Conservation (phyloP, 2,329 filamentous ascomycete genomes). For the Fusarium albidum region DNA sequence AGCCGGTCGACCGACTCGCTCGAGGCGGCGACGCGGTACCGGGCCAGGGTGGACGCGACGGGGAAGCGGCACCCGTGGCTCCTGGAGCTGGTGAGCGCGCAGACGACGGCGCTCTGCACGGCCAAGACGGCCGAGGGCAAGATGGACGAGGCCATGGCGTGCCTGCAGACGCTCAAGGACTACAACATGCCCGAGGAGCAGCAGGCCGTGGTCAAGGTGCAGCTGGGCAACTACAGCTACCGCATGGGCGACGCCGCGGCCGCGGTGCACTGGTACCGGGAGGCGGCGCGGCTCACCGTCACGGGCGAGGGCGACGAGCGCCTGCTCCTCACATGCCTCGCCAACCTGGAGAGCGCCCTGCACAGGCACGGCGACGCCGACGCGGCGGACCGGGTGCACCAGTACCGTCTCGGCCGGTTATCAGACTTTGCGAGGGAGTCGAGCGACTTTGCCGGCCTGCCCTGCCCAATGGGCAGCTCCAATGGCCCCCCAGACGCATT, state of each 20-base stretch:
- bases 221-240: slow-evolving; percentile 45
- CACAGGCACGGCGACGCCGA: slow-evolving; percentile 32
- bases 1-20: slow-evolving; percentile 40
- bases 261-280: slow-evolving; percentile 42
- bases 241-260: slow-evolving; percentile 38
- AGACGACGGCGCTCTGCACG: slow-evolving; percentile 42
- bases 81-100: slow-evolving; percentile 42
- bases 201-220: slow-evolving; percentile 42
- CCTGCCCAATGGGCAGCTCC: slow-evolving; percentile 7
- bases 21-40: slow-evolving; percentile 40
- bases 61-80: slow-evolving; percentile 43
- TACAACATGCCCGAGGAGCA: slow-evolving; percentile 44
- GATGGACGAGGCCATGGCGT: slow-evolving; percentile 42
- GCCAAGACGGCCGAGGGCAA: slow-evolving; percentile 42
- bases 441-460: slow-evolving; percentile 31
- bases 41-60: slow-evolving; percentile 41
- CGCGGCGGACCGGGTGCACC: slow-evolving; percentile 39
- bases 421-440: slow-evolving; percentile 43
- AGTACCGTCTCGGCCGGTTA: slow-evolving; percentile 42
- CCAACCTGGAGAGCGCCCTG: slow-evolving; percentile 44
- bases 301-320: slow-evolving; percentile 43
- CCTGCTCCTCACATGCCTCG: slow-evolving; percentile 43
- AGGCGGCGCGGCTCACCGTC: slow-evolving; percentile 41
- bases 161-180: slow-evolving; percentile 40
- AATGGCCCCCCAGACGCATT: slow-evolving; percentile 26